phyloP scores from a whole-genome alignment of 331 rosid species.

The Erythrophleum ivorense region DNA sequence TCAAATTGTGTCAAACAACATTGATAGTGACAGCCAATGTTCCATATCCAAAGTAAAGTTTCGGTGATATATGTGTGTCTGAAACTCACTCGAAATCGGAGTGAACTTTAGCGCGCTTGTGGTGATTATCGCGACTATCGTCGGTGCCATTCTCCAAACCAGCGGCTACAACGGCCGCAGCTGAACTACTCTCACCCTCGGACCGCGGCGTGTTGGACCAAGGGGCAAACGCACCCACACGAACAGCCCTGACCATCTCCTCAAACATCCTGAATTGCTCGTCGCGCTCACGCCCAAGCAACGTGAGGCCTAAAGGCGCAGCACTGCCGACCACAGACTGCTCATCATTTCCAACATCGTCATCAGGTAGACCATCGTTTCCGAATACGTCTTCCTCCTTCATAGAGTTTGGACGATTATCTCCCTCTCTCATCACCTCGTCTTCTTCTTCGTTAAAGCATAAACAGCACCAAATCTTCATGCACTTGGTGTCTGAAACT shows the following conservation, averaged over 20 bases:
- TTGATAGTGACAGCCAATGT: neutral
- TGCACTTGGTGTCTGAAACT: conserved; percentile 53
- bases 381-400: conserved; percentile 53
- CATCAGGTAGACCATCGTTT: conserved; percentile 48
- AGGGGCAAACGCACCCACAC: conserved; percentile 41
- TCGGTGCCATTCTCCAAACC: conserved; percentile 30
- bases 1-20: neutral
- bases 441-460: conserved; percentile 68
- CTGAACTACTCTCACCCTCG: conserved; percentile 79
- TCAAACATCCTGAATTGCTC: conserved; percentile 51
- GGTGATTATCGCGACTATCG: conserved; percentile 65
- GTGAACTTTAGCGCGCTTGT: conserved; percentile 85
- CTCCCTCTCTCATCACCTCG: conserved; percentile 45
- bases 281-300: conserved; percentile 22
- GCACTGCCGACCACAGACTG: conserved; percentile 23
- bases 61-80: neutral
- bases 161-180: conserved; percentile 29
- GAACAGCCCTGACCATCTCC: conserved; percentile 48
- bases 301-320: conserved; percentile 29
- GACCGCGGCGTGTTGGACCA: conserved; percentile 48
- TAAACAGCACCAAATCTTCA: conserved; percentile 83
- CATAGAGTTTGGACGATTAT: conserved; percentile 39
- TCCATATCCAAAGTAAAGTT: neutral
- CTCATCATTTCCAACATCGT: conserved; percentile 42
- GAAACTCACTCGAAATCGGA: conserved; percentile 69